phyloP scores from a whole-genome alignment of 129 eudicot genomes.

The Flaveria robusta region DNA sequence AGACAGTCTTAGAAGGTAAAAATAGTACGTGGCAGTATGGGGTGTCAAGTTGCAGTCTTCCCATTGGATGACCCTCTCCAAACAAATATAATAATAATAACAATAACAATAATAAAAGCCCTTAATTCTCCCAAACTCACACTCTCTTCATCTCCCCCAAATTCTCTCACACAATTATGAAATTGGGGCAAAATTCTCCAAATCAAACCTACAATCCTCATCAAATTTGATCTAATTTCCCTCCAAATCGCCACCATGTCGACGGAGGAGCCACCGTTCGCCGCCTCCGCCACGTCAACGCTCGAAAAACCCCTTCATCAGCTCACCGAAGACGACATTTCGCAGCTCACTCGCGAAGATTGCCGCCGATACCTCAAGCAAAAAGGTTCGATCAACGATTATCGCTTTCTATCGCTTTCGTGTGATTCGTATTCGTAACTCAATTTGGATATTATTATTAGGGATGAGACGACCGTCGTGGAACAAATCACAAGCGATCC shows the following conservation, averaged over 20 bases:
- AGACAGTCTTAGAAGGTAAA: background rate
- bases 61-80: constrained; percentile 29
- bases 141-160: constrained; percentile 25
- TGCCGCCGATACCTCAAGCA: constrained; percentile 95
- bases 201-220: background rate
- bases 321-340: constrained; percentile 96
- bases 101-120: background rate
- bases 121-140: constrained; percentile 30
- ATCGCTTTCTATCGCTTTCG: background rate
- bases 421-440: background rate
- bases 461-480: constrained; percentile 99
- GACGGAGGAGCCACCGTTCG: constrained; percentile 47
- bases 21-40: constrained; percentile 43
- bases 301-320: constrained; percentile 86
- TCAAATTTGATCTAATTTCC: background rate
- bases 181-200: constrained; percentile 18
- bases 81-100: no score
- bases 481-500: constrained; percentile 99
- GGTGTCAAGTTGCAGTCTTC: constrained; percentile 41
- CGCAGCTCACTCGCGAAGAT: constrained; percentile 98
- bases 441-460: constrained; percentile 13
- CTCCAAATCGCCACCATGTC: constrained; percentile 37
- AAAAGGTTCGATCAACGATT: constrained; percentile 51
- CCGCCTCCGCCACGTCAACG: constrained; percentile 45
- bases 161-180: constrained; percentile 6